Conservation (phyloP, 352 stramenopile genomes). For the Phytopythium montanum region DNA sequence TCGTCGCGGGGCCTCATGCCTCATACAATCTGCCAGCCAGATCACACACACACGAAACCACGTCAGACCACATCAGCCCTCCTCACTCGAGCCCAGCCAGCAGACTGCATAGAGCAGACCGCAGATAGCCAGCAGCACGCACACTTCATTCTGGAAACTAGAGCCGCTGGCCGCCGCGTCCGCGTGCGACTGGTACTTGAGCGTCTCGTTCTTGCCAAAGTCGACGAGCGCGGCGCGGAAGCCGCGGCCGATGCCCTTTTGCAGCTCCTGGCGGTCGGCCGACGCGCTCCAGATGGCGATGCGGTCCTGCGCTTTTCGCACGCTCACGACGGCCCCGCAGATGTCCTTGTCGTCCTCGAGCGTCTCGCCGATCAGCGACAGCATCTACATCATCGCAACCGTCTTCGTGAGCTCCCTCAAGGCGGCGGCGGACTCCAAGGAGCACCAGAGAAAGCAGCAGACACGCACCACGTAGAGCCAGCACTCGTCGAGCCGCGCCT, state of each 20-base stretch:
- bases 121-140: constrained; percentile 22
- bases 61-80: neutral
- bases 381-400: constrained; percentile 41
- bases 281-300: constrained; percentile 95
- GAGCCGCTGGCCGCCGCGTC: constrained; percentile 84
- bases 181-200: constrained; percentile 89
- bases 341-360: constrained; percentile 94
- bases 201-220: constrained; percentile 83
- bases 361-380: constrained; percentile 95
- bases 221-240: constrained; percentile 81
- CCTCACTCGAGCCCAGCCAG: too few relatives aligned
- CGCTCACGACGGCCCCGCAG: constrained; percentile 94
- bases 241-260: constrained; percentile 75
- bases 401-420: neutral
- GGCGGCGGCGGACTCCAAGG: neutral
- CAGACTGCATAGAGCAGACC: neutral
- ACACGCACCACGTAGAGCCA: constrained; percentile 92
- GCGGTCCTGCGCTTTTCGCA: constrained; percentile 94
- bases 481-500: constrained; percentile 92
- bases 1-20: constrained; percentile 73
- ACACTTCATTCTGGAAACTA: constrained; percentile 92
- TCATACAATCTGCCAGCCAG: constrained; percentile 88
- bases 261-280: constrained; percentile 63
- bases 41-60: constrained; percentile 7
- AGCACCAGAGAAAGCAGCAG: neutral